Conservation (phyloP, 257 asterid species). For the Leptodermis oblonga region DNA sequence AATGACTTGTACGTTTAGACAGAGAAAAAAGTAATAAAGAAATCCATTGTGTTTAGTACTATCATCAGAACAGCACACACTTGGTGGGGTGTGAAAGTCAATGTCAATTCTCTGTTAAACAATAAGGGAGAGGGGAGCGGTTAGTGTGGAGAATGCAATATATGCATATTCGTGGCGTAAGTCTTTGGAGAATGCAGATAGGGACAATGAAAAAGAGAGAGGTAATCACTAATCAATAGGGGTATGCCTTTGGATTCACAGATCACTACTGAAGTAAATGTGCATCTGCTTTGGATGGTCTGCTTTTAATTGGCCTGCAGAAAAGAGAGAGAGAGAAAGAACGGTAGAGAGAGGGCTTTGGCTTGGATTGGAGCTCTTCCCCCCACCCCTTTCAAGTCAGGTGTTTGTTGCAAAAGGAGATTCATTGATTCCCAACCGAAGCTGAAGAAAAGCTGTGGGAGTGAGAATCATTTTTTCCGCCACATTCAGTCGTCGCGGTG, state of each 20-base stretch:
- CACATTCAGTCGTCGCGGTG: no score
- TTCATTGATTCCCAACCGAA: conserved; percentile 20
- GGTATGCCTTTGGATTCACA: conserved; percentile 46
- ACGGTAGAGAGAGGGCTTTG: conserved; percentile 12
- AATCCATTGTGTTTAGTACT: conserved; percentile 9
- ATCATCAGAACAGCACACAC: conserved; percentile 23
- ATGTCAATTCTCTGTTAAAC: conserved; percentile 33
- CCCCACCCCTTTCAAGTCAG: conserved; percentile 22
- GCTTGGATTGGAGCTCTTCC: no score
- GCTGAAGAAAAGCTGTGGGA: no score
- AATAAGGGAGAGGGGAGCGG: conserved; percentile 10
- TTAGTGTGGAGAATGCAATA: conserved; percentile 13
- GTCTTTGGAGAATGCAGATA: conserved; percentile 23
- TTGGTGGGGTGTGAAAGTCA: conserved; percentile 51
- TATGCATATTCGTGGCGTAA: conserved; percentile 5
- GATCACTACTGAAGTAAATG: conserved; percentile 60
- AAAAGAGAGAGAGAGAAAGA: conserved; percentile 19
- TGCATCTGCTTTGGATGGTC: conserved; percentile 57
- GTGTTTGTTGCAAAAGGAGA: conserved; percentile 31
- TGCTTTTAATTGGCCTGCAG: conserved; percentile 41
- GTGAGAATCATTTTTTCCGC: conserved; percentile 1
- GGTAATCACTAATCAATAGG: conserved; percentile 43
- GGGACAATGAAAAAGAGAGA: conserved; percentile 43
- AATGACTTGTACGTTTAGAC: no score
- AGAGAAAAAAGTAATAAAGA: conserved; percentile 5